Evolutionary conservation across 176 grass and related monocot species (phyloP).

Genomic region (Neostapfia colusana): DNA sequence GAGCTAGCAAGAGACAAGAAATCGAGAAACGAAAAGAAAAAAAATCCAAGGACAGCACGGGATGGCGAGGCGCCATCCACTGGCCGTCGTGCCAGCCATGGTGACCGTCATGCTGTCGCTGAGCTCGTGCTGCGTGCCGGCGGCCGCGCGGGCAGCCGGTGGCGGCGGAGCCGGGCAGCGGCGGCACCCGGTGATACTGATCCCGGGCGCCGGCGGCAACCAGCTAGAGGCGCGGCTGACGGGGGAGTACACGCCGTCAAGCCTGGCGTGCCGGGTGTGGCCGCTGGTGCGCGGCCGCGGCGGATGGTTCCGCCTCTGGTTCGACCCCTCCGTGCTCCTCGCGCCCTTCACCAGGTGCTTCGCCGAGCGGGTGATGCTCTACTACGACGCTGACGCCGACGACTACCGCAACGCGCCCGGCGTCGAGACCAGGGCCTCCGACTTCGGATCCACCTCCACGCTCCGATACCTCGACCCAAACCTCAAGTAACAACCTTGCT

Average conservation of each 20-base stretch:
- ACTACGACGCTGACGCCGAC: constrained; percentile 52
- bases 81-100: neutral
- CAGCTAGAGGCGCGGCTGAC: constrained; percentile 85
- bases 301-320: constrained; percentile 91
- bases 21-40: constrained; percentile 2
- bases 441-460: constrained; percentile 62
- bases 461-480: constrained; percentile 69
- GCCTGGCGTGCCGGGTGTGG: constrained; percentile 57
- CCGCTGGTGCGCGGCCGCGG: constrained; percentile 33
- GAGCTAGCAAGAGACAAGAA: constrained; percentile 7
- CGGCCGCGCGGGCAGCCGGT: neutral
- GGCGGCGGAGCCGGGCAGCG: neutral
- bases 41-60: neutral
- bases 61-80: neutral
- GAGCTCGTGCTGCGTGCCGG: constrained; percentile 15
- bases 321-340: constrained; percentile 71
- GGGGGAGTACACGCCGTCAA: constrained; percentile 64
- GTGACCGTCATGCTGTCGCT: constrained; percentile 29
- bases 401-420: constrained; percentile 81
- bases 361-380: constrained; percentile 66
- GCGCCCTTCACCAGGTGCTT: constrained; percentile 69
- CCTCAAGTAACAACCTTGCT: constrained; percentile 48
- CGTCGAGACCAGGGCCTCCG: constrained; percentile 59
- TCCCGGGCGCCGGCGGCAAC: constrained; percentile 80
- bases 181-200: constrained; percentile 76